Percentiles rank a stretch among this genome's conserved stretches.
These are phyloP conservation scores for Canna indica DNA, from an alignment of 176 grass and related monocot genomes.

Conservation along the genomic window DNA sequence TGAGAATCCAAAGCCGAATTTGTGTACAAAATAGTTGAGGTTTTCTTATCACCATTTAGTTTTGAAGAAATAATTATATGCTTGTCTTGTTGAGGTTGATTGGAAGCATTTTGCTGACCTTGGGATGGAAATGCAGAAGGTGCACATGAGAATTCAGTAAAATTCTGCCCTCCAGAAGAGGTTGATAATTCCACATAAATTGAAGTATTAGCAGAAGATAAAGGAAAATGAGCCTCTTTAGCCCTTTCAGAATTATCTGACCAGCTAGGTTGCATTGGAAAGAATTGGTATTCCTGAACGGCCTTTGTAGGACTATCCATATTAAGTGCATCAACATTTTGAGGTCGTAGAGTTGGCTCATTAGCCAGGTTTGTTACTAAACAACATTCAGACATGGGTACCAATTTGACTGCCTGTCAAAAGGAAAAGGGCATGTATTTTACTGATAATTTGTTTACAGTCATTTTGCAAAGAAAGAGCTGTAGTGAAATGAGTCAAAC, in stretches of 20 bases:
- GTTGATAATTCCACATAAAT: background rate
- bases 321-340: conserved; percentile 9
- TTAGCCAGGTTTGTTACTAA: background rate
- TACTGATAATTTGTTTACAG: background rate
- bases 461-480: conserved; percentile 2
- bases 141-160: background rate
- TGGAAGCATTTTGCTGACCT: background rate
- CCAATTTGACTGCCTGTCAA: background rate
- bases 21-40: background rate
- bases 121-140: background rate
- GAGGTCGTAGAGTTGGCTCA: background rate
- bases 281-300: conserved; percentile 1
- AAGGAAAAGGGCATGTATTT: background rate
- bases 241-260: background rate
- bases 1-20: background rate
- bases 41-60: background rate
- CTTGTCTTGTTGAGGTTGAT: background rate
- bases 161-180: background rate
- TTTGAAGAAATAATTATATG: background rate
- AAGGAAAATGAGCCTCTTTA: background rate
- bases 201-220: conserved; percentile 7
- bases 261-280: conserved; percentile 7
- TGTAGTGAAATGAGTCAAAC: background rate
- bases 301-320: background rate
- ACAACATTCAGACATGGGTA: background rate